These are phyloP conservation scores for Leptosphaerulina australis DNA, from an alignment of 2,329 filamentous ascomycete species.

Conservation along the genomic window DNA sequence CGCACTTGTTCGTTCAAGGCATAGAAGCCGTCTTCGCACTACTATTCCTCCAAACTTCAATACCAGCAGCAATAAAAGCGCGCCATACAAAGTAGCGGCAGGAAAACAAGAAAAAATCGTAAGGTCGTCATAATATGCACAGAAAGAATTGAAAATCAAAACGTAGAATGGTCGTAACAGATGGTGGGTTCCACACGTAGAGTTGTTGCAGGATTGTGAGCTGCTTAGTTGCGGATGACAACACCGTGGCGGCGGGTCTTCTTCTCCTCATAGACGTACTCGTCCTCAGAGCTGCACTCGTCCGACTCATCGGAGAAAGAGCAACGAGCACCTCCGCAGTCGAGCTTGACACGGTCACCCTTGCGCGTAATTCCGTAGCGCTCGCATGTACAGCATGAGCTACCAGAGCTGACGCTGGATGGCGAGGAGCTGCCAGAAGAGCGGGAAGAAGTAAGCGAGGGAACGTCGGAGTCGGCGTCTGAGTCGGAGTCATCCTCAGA, in stretches of 20 bases:
- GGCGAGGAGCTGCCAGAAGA: slow-evolving; percentile 71
- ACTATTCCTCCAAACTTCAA: slow-evolving; percentile 12
- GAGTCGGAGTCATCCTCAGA: slow-evolving; percentile 74
- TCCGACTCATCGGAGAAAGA: slow-evolving; percentile 75
- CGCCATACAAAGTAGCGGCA: slow-evolving; percentile 18
- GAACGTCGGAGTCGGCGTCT: slow-evolving; percentile 68
- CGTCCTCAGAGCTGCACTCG: slow-evolving; percentile 74
- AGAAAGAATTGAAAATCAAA: slow-evolving; percentile 30
- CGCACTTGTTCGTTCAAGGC: slow-evolving; percentile 4
- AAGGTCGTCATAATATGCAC: slow-evolving; percentile 37
- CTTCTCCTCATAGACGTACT: slow-evolving; percentile 59
- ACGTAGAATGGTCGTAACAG: slow-evolving; percentile 21
- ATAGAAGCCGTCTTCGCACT: slow-evolving; percentile 15
- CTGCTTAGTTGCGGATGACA: slow-evolving; percentile 48
- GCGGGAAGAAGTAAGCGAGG: slow-evolving; percentile 68
- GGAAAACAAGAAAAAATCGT: slow-evolving; percentile 23
- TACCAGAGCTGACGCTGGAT: slow-evolving; percentile 64
- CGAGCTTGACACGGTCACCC: slow-evolving; percentile 91
- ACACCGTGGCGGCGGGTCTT: slow-evolving; percentile 55
- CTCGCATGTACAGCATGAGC: slow-evolving; percentile 81
- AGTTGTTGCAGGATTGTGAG: background rate
- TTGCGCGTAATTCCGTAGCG: slow-evolving; percentile 95
- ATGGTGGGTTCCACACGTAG: slow-evolving; percentile 7
- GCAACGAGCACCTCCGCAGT: slow-evolving; percentile 89
- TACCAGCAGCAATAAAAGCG: slow-evolving; percentile 20